Evolutionary conservation across 768 basidiomycete genomes (phyloP).

Genomic region (Leccinum imitatum): DNA sequence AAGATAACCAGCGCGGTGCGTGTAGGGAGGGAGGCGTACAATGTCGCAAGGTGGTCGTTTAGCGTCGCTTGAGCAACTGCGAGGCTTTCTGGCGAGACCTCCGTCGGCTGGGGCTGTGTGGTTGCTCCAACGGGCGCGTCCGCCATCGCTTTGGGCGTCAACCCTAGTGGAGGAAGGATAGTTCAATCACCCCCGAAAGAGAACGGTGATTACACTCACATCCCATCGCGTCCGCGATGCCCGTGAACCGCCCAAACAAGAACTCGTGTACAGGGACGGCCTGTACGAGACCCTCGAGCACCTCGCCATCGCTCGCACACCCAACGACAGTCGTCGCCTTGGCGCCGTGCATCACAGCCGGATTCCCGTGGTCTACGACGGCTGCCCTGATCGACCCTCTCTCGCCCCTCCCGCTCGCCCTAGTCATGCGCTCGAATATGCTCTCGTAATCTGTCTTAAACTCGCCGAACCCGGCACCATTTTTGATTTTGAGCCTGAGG

Average conservation of each 20-base stretch:
- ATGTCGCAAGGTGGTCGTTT: constrained; percentile 55
- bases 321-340: constrained; percentile 77
- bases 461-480: constrained; percentile 81
- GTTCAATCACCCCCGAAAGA: background rate
- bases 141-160: constrained; percentile 50
- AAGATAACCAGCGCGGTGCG: constrained; percentile 85
- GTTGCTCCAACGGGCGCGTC: constrained; percentile 34
- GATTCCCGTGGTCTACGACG: constrained; percentile 86
- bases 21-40: constrained; percentile 71
- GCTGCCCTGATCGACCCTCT: constrained; percentile 52
- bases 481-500: constrained; percentile 74
- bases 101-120: constrained; percentile 19
- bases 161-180: constrained; percentile 45
- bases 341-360: constrained; percentile 77
- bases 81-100: constrained; percentile 38
- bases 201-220: constrained; percentile 52
- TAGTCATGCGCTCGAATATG: constrained; percentile 81
- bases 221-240: constrained; percentile 73
- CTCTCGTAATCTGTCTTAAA: constrained; percentile 83
- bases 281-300: constrained; percentile 66
- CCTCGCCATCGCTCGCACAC: constrained; percentile 77
- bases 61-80: constrained; percentile 46
- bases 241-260: constrained; percentile 81
- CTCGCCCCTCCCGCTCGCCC: constrained; percentile 45
- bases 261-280: constrained; percentile 70